Base-by-base conservation (phyloP, 1,139 yeast genomes). In the Nematodospora anomalae region DNA sequence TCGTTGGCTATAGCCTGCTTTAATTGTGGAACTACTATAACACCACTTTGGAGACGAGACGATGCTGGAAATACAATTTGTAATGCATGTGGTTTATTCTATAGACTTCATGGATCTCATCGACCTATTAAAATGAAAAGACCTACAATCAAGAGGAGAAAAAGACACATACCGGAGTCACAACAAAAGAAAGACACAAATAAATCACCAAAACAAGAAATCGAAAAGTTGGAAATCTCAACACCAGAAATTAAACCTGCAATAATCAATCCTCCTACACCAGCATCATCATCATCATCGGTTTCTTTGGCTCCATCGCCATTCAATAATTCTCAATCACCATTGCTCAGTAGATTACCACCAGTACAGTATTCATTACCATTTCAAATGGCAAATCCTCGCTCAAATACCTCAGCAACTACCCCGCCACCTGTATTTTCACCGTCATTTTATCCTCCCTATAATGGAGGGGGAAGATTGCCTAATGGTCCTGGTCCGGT, bases 21-120 rank as follows among this genome's bases (percentile, higher is more conserved):
- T 49, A 87, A 87, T 62, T 87, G 96, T 62, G 81, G 79, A 8
- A 83, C 92, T 13, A 84, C 92, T 6, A 83, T 85, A 45, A 87
- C 96, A 0, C 95, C 96, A 1, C 65, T 87, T 11, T 87, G 96
- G 96, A 71, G 96, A 52, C 67, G 95, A 47, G 90, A 86, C 51
- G 88, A 81, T 42, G 73, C 71, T 5, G 95, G 95, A 1, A 79
- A 83, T 47, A 82, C 92, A 24, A 84, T 86, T 25, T 87, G 96
- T 65, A 87, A 87, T 53, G 95, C 95, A 1, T 86, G 96, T 62
- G 96, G 95, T 1, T 65, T 87, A 28, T 87, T 87, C 58, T 83
- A 77, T 57, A 67, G 83, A 41, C 72, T 87, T 31, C 95, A 86
- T 53, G 92, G 92, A 1, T 69, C 73, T 28, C 90, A 83, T 51